Evolutionary conservation across 257 asterid genomes (phyloP), one percentile per base, ranked within the genome.

Genomic region (Nyctanthes arbortristis): DNA sequence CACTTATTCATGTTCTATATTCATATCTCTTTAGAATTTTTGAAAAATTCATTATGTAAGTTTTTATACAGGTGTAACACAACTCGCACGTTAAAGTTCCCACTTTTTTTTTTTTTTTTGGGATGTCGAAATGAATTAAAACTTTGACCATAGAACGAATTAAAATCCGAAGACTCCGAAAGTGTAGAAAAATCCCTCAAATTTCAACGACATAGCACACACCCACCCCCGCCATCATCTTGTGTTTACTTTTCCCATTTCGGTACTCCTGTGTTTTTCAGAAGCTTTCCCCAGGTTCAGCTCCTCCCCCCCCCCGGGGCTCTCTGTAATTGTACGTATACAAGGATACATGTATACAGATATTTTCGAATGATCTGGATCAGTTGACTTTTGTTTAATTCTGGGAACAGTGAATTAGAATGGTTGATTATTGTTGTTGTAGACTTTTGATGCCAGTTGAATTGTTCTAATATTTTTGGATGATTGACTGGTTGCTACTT

Each of bases 231-330:
- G n/a, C n/a, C 82, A 31, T 73, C 70, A 36, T 52, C 79, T 54
- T 70, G 29, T 61, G 63, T 64, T 68, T 66, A 52, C 78, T 71
- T 65, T 71, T 36, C 43, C 20, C 77, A 57, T 67, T 71, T 34
- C 60, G 77, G n/a, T 74, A 34, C 77, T n/a, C n/a, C n/a, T 49
- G 49, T 63, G 70, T 70, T 73, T 43, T 66, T 57, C 77, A 25
- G 73, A 67, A 70, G 73, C 81, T 63, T 62, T 74, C 24, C 57
- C 76, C 85, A 80, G 85, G 85, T 77, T 63, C 55, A 70, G n/a
- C 49, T 40, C 47, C 0, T 3, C 4, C 52, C 34, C 61, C 40
- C 18, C 25, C 34, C 69, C 32, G 33, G n/a, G n/a, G n/a, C 4
- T 66, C 63, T 22, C 7, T 65, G 16, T 47, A n/a, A 40, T 6